Base-by-base conservation (phyloP, 2,329 filamentous ascomycete species). In the Ceratocystis colombiana region DNA sequence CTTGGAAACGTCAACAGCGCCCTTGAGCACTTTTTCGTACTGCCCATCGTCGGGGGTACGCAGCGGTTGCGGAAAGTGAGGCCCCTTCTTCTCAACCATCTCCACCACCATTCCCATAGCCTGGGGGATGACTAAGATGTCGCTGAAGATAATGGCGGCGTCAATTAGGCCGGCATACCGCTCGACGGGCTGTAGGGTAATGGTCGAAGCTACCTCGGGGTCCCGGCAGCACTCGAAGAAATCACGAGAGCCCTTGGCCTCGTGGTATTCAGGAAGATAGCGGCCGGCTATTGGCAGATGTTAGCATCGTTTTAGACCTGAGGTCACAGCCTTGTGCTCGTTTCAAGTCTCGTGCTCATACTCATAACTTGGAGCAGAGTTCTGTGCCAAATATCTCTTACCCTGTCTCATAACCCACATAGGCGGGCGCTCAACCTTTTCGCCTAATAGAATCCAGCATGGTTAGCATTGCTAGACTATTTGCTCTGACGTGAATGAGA, bases 381-480 rank as follows among this genome's bases (percentile, higher is more conserved):
- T 46, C 28, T 3, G 22, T 45, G 50, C 28, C 53, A 20, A 59
- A 33, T 7, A 37, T 33, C 28, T 59, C 76, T 76, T 80, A 93
- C 91, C 91, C 85, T 99, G 94, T 77, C 94, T 89, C 94, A 99
- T 99, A 75, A 99, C 91, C 94, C 94, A 99, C 80, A 95, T 90
- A 67, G 94, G 94, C 69, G 94, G 89, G 70, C 94, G 86, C 77
- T 96, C 91, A 70, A 97, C 89, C 75, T 86, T 86, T 78, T 96
- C 83, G 75, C 93, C 92, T 95, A 69, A 15, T 17, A 1, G 17
- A 17, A 33, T 33, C 33, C 28, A 10, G 15, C 6, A n/a, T 8
- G 15, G 25, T 61, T 17, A 50, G 46, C 22, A 66, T 37, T 33
- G 17, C 30, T 55, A 15, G 20, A 25, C 25, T 6, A 20, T n/a